Percentiles rank a stretch among this genome's conserved stretches.
Conservation (phyloP, 306 rosid species). For the Glycyrrhiza uralensis region DNA sequence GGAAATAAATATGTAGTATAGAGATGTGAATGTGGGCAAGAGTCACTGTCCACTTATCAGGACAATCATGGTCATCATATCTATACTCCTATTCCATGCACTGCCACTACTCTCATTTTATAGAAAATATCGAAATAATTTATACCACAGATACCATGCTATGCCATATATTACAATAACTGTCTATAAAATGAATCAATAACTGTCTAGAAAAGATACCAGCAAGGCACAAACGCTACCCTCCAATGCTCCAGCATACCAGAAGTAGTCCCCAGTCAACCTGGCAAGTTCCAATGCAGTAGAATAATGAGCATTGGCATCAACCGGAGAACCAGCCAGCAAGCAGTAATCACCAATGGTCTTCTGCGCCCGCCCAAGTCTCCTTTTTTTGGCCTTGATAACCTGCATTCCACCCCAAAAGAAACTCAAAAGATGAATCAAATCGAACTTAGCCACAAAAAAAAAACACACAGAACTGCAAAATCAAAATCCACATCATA, state of each 20-base stretch:
- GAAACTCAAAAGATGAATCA: slow-evolving; percentile 21
- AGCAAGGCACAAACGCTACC: slow-evolving; percentile 91
- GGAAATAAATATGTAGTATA: slow-evolving; percentile 11
- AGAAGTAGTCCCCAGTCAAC: slow-evolving; percentile 87
- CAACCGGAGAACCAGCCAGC: slow-evolving; percentile 96
- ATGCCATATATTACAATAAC: neutral
- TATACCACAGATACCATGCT: neutral
- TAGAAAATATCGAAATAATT: neutral
- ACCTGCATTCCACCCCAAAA: slow-evolving; percentile 56
- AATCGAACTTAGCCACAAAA: slow-evolving; percentile 6
- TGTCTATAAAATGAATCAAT: neutral
- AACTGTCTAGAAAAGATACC: slow-evolving; percentile 43
- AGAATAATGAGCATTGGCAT: slow-evolving; percentile 88
- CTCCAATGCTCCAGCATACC: slow-evolving; percentile 97
- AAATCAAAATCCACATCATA: neutral
- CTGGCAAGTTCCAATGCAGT: slow-evolving; percentile 90
- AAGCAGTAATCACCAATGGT: slow-evolving; percentile 94
- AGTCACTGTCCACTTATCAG: slow-evolving; percentile 11
- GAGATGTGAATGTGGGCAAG: slow-evolving; percentile 3
- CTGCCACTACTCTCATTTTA: slow-evolving; percentile 9
- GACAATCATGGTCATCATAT: slow-evolving; percentile 15
- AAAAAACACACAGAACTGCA: neutral
- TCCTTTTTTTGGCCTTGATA: slow-evolving; percentile 91
- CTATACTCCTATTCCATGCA: slow-evolving; percentile 13
- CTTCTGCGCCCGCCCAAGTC: slow-evolving; percentile 98